Evolutionary conservation across 2,329 filamentous ascomycete genomes (phyloP).

Genomic region (Hypoxylon sp.): DNA sequence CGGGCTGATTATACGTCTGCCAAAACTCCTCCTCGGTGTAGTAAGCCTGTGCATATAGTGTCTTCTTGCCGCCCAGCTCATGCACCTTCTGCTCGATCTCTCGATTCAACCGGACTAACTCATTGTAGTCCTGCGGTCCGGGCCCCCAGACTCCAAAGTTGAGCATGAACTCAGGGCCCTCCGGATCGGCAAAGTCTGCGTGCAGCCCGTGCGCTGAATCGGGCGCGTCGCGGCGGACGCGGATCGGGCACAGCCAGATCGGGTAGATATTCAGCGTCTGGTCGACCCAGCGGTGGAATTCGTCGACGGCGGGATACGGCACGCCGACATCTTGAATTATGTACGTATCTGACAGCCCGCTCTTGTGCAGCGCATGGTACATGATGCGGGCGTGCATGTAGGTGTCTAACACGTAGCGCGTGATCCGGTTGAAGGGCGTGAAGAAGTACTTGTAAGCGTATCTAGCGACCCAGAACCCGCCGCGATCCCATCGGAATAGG

Average conservation of each 20-base stretch:
- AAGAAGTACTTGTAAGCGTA: constrained; percentile 76
- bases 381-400: constrained; percentile 75
- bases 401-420: constrained; percentile 71
- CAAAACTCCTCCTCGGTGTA: constrained; percentile 79
- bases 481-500: constrained; percentile 79
- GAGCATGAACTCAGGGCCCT: constrained; percentile 61
- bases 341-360: constrained; percentile 71
- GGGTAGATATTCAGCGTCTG: constrained; percentile 64
- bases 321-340: constrained; percentile 76
- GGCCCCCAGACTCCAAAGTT: constrained; percentile 77
- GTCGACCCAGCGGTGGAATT: constrained; percentile 66
- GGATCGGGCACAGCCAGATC: constrained; percentile 70
- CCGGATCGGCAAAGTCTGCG: constrained; percentile 60
- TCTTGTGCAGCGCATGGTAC: constrained; percentile 75
- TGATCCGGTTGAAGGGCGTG: constrained; percentile 75
- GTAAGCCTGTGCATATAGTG: constrained; percentile 78
- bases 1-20: constrained; percentile 71
- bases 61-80: constrained; percentile 75
- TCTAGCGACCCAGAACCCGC: constrained; percentile 76
- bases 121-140: constrained; percentile 58
- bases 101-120: constrained; percentile 70
- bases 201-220: constrained; percentile 64
- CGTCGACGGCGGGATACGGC: constrained; percentile 59
- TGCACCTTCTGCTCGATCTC: constrained; percentile 72
- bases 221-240: constrained; percentile 59